Percentiles rank a stretch among this genome's conserved stretches.
Conservation (phyloP, 2,329 filamentous ascomycete genomes). For the Amylocarpus encephaloides region DNA sequence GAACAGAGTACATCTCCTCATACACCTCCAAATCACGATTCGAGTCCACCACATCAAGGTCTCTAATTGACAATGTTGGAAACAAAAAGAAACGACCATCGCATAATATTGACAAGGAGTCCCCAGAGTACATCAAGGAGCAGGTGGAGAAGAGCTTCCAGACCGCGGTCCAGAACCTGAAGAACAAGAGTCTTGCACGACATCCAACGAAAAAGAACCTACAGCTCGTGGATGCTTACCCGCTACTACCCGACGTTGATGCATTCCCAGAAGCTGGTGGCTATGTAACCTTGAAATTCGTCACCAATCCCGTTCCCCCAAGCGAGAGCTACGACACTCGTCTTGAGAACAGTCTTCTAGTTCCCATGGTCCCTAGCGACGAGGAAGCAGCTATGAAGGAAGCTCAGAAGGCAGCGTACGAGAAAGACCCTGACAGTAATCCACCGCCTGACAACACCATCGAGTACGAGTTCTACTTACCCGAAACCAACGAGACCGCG, state of each 20-base stretch:
- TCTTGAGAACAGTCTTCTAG: slow-evolving; percentile 54
- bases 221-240: slow-evolving; percentile 52
- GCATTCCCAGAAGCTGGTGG: slow-evolving; percentile 65
- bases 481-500: slow-evolving; percentile 42
- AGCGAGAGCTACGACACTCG: slow-evolving; percentile 51
- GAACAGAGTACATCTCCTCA: slow-evolving; percentile 89
- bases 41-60: slow-evolving; percentile 48
- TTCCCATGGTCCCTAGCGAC: slow-evolving; percentile 50
- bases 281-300: slow-evolving; percentile 65
- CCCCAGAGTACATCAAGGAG: slow-evolving; percentile 59
- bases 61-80: slow-evolving; percentile 37
- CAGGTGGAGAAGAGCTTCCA: slow-evolving; percentile 60
- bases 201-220: slow-evolving; percentile 52
- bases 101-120: slow-evolving; percentile 50
- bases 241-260: slow-evolving; percentile 58
- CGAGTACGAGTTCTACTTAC: slow-evolving; percentile 63
- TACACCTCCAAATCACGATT: slow-evolving; percentile 42
- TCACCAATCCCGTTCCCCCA: slow-evolving; percentile 54
- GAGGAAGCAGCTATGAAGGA: slow-evolving; percentile 45
- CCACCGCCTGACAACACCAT: slow-evolving; percentile 52
- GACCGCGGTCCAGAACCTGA: slow-evolving; percentile 46
- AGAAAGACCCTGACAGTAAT: slow-evolving; percentile 49
- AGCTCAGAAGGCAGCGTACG: slow-evolving; percentile 46
- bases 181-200: slow-evolving; percentile 47
- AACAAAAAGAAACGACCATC: slow-evolving; percentile 37